A percentile compares a stretch with the other conserved stretches of the same genome.
These are phyloP conservation scores for Dinochytrium kinnereticum DNA, from an alignment of 371 early-diverging fungal genomes.

Conservation along the genomic window DNA sequence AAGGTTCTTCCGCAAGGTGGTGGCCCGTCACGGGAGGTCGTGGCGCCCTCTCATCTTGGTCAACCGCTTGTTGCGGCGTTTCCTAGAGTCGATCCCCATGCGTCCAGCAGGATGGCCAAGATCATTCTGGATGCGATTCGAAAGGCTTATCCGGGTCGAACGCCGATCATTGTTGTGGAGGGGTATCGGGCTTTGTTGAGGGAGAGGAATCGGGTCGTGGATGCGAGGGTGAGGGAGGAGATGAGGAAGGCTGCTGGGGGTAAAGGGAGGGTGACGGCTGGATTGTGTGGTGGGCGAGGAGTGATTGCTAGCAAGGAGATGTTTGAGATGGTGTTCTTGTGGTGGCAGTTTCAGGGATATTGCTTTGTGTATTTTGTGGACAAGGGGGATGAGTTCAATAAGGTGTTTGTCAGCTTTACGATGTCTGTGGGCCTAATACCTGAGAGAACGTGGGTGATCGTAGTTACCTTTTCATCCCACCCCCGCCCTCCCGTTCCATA, in stretches of 20 bases:
- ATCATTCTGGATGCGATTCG: neutral
- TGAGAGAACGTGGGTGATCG: constrained; percentile 59
- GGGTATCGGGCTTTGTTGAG: constrained; percentile 61
- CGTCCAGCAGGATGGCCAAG: neutral
- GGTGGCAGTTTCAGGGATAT: constrained; percentile 37
- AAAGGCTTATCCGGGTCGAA: constrained; percentile 18
- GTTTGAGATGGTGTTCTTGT: constrained; percentile 34
- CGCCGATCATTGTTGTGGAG: constrained; percentile 60
- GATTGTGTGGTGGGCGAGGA: constrained; percentile 30
- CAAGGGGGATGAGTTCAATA: constrained; percentile 58
- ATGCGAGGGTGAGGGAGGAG: constrained; percentile 41
- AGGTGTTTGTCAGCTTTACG: constrained; percentile 61
- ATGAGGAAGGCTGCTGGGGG: constrained; percentile 39
- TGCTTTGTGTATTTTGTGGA: constrained; percentile 44
- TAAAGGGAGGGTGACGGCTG: constrained; percentile 25
- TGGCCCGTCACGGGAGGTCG: neutral
- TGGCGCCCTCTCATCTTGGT: neutral
- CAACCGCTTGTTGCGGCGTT: neutral
- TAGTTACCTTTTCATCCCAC: neutral
- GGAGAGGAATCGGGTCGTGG: constrained; percentile 39
- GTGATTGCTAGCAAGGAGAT: constrained; percentile 45
- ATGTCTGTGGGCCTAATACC: constrained; percentile 63
- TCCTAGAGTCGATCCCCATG: neutral
- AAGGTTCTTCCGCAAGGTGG: constrained; percentile 7
- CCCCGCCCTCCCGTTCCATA: neutral